These are phyloP conservation scores for Pseudogymnoascus verrucosus DNA, from an alignment of 2,329 filamentous ascomycete species.

Conservation along the genomic window DNA sequence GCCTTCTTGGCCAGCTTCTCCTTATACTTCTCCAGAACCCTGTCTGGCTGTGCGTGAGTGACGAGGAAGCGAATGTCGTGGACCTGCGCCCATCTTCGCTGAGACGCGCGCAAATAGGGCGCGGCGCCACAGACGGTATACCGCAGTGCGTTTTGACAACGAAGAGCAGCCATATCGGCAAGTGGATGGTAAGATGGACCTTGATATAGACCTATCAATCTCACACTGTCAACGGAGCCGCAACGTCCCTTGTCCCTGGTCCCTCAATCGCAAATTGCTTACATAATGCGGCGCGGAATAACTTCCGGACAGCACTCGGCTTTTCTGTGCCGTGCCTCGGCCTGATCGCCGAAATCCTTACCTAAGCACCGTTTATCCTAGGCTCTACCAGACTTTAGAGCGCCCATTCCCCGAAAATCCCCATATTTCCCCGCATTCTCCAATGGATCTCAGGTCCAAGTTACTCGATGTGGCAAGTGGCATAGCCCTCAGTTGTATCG, in stretches of 20 bases:
- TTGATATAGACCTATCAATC: not conserved
- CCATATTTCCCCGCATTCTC: constrained; percentile 5
- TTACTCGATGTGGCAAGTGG: constrained; percentile 17
- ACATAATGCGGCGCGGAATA: constrained; percentile 1
- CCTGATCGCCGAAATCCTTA: not conserved
- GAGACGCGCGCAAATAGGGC: constrained; percentile 34
- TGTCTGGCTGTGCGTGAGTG: constrained; percentile 61
- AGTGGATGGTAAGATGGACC: not conserved
- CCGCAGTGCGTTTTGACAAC: constrained; percentile 39
- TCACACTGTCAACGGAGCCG: not conserved
- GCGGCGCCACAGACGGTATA: constrained; percentile 27
- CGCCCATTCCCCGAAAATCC: not conserved
- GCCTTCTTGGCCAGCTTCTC: constrained; percentile 80
- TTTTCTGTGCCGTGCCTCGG: constrained; percentile 9
- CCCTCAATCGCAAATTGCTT: constrained; percentile 5
- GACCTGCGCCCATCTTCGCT: constrained; percentile 84
- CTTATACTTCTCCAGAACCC: constrained; percentile 75
- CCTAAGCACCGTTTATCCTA: not conserved
- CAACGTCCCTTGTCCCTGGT: not conserved
- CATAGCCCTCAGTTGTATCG: constrained; percentile 17
- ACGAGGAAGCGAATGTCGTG: constrained; percentile 86
- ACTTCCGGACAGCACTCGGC: constrained; percentile 1
- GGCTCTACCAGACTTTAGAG: not conserved
- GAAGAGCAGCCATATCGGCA: constrained; percentile 37
- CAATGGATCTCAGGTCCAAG: constrained; percentile 11